Percentiles rank a stretch among this genome's conserved stretches.
Conservation (phyloP, 2,329 filamentous ascomycete genomes). For the Chaetomiaceae sp. region DNA sequence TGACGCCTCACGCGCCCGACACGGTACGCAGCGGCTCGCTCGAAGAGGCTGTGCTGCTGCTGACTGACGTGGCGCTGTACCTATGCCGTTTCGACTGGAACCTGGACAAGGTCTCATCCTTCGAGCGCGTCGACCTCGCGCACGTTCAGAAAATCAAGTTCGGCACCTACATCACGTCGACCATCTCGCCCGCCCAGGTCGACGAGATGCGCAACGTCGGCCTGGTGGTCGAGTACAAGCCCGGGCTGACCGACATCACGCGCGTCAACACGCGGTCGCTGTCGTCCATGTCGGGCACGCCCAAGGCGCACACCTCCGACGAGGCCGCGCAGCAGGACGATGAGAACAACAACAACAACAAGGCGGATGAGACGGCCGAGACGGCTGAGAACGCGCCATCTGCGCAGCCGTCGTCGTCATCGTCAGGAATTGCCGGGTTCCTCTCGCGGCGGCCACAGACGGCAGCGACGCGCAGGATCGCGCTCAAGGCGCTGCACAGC, state of each 20-base stretch:
- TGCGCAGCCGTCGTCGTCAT: too few species aligned
- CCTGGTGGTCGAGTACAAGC: conserved; percentile 70
- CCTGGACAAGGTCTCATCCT: conserved; percentile 87
- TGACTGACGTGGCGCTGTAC: conserved; percentile 82
- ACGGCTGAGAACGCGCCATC: too few species aligned
- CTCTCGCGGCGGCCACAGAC: conserved; percentile 34
- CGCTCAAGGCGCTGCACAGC: conserved; percentile 50
- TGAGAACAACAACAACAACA: too few species aligned
- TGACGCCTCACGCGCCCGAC: conserved; percentile 67
- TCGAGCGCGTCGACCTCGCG: conserved; percentile 75
- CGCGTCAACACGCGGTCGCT: conserved; percentile 83
- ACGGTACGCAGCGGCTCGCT: conserved; percentile 66
- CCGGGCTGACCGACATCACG: conserved; percentile 63
- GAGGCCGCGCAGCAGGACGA: conserved; percentile 17
- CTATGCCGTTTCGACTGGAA: conserved; percentile 92
- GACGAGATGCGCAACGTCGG: conserved; percentile 79
- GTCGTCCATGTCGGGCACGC: conserved; percentile 43
- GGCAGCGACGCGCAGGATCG: conserved; percentile 38
- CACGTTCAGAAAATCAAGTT: conserved; percentile 67
- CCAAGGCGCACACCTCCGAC: conserved; percentile 21
- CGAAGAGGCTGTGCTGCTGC: conserved; percentile 79
- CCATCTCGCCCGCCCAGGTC: conserved; percentile 68
- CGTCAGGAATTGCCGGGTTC: conserved; percentile 36
- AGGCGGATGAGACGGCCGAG: too few species aligned
- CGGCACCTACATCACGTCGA: conserved; percentile 87